phyloP scores from a whole-genome alignment of 371 early-diverging fungal species.

The Circinella minor region DNA sequence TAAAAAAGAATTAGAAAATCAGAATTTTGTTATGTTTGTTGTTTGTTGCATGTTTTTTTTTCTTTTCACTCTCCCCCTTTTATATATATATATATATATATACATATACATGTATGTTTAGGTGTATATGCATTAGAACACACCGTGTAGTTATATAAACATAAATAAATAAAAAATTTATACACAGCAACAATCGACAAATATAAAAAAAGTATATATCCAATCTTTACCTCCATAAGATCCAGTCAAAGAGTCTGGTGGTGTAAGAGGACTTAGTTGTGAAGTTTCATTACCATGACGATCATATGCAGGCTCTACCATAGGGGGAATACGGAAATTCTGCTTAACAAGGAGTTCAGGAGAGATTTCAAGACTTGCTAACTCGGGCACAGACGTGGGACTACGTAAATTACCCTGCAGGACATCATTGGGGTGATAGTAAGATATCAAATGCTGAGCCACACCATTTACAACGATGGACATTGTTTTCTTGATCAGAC shows the following conservation, averaged over 20 bases:
- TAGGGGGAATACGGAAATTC: constrained; percentile 65
- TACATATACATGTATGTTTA: not conserved
- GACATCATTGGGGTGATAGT: constrained; percentile 81
- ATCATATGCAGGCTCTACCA: constrained; percentile 50
- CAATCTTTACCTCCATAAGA: constrained; percentile 23
- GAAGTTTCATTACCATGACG: constrained; percentile 19
- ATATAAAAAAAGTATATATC: too few species aligned
- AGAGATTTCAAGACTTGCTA: constrained; percentile 62
- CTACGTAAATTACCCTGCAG: constrained; percentile 58
- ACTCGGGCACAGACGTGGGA: constrained; percentile 62
- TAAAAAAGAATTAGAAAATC: not conserved
- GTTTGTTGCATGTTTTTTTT: too few species aligned
- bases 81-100: not conserved
- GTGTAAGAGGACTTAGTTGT: constrained; percentile 17
- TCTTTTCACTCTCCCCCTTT: too few species aligned
- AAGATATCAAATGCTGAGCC: constrained; percentile 85
- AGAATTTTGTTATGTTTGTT: too few species aligned
- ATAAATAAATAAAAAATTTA: not conserved
- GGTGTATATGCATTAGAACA: not conserved
- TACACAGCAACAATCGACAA: not conserved
- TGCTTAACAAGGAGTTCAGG: constrained; percentile 64
- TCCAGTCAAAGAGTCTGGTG: constrained; percentile 26
- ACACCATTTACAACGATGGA: constrained; percentile 80
- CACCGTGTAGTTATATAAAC: not conserved
- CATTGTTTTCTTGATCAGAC: constrained; percentile 88